Evolutionary conservation across 257 asterid species (phyloP).

Genomic region (Fraxinus anomala): DNA sequence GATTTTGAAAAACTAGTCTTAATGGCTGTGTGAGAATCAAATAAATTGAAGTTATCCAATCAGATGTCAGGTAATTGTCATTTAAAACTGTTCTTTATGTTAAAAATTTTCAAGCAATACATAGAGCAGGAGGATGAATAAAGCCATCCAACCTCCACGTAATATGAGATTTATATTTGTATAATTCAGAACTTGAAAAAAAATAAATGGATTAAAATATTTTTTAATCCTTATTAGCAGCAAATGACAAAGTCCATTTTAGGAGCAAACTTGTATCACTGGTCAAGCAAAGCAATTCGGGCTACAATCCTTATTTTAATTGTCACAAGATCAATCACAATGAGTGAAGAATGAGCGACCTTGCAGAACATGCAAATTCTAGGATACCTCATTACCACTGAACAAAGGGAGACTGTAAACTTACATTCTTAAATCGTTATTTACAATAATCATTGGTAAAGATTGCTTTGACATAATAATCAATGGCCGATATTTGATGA

Average conservation of each 20-base stretch:
- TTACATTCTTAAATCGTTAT: not conserved
- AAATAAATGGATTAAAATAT: not conserved
- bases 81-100: not conserved
- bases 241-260: not conserved
- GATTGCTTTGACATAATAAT: not conserved
- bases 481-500: not conserved
- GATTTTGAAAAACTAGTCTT: not conserved
- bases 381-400: not conserved
- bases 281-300: not conserved
- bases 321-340: not conserved
- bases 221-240: not conserved
- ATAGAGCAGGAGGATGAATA: not conserved
- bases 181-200: not conserved
- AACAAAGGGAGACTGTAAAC: not conserved
- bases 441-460: not conserved
- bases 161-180: not conserved
- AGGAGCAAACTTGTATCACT: not conserved
- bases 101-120: not conserved
- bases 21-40: not conserved
- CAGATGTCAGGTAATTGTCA: not conserved
- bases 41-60: not conserved
- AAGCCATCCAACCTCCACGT: not conserved
- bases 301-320: not conserved
- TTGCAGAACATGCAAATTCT: not conserved
- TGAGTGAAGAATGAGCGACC: not conserved